These are phyloP conservation scores for Nicotiana benthamiana DNA, from an alignment of 257 asterid species.

Conservation along the genomic window DNA sequence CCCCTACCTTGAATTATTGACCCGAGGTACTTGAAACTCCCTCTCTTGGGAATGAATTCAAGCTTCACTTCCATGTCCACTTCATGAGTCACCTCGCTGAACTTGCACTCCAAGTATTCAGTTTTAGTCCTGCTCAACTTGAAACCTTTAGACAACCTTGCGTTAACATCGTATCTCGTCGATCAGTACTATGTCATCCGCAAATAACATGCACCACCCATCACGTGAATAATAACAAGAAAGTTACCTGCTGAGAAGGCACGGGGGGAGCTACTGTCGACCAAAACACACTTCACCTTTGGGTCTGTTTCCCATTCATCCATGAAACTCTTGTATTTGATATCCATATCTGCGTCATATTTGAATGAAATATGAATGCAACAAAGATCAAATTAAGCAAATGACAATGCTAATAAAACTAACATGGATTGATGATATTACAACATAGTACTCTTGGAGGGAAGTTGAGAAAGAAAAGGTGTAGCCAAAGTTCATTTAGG, in stretches of 20 bases:
- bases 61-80: too few species aligned
- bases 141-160: too few species aligned
- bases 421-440: too few species aligned
- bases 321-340: constrained; percentile 64
- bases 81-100: too few species aligned
- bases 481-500: not conserved
- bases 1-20: too few species aligned
- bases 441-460: not conserved
- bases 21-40: too few species aligned
- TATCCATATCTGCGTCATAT: constrained; percentile 71
- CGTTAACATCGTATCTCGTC: too few species aligned
- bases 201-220: not conserved
- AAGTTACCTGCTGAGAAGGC: constrained; percentile 91
- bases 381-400: not conserved
- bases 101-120: too few species aligned
- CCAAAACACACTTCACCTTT: constrained; percentile 81
- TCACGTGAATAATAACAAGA: not conserved
- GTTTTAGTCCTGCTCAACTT: too few species aligned
- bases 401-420: not conserved
- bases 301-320: constrained; percentile 94
- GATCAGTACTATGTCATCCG: too few species aligned
- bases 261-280: constrained; percentile 78
- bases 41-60: too few species aligned
- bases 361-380: constrained; percentile 4
- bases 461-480: not conserved